phyloP scores from a whole-genome alignment of 179 eudicot genomes.

The Spinacia oleracea region DNA sequence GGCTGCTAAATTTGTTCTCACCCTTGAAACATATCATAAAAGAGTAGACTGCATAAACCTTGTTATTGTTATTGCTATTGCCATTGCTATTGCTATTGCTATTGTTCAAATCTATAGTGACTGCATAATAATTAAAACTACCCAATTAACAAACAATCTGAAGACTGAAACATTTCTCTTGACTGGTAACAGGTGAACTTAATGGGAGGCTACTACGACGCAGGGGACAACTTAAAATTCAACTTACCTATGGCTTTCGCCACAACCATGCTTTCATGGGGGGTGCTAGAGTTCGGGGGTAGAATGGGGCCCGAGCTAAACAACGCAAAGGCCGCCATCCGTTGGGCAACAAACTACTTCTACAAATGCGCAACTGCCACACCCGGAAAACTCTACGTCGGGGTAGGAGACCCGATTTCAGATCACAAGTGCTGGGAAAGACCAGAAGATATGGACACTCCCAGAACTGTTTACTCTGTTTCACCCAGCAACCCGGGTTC shows the following conservation, averaged over 20 bases:
- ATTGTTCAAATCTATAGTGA: background rate
- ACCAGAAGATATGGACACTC: slow-evolving; percentile 69
- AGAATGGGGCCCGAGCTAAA: slow-evolving; percentile 43
- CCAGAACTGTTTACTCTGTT: slow-evolving; percentile 47
- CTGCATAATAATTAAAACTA: background rate
- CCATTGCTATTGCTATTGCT: too few species aligned
- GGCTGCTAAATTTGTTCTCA: too few species aligned
- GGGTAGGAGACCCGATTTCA: slow-evolving; percentile 61
- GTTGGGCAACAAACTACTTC: slow-evolving; percentile 65
- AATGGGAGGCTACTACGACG: slow-evolving; percentile 74
- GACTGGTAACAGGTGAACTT: slow-evolving; percentile 50
- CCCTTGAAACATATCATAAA: too few species aligned
- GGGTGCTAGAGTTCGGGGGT: slow-evolving; percentile 46
- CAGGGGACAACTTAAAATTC: slow-evolving; percentile 75
- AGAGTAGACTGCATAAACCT: too few species aligned
- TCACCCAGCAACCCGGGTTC: slow-evolving; percentile 58
- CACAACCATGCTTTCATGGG: slow-evolving; percentile 70
- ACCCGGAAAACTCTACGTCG: slow-evolving; percentile 40
- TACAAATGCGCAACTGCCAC: slow-evolving; percentile 48
- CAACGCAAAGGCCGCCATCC: slow-evolving; percentile 45
- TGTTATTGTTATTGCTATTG: too few species aligned
- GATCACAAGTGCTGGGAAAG: slow-evolving; percentile 68
- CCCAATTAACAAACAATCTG: background rate
- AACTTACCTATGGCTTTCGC: slow-evolving; percentile 73
- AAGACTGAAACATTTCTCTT: background rate